Conservation (phyloP, 2,329 filamentous ascomycete genomes). For the Penicillium sp. region DNA sequence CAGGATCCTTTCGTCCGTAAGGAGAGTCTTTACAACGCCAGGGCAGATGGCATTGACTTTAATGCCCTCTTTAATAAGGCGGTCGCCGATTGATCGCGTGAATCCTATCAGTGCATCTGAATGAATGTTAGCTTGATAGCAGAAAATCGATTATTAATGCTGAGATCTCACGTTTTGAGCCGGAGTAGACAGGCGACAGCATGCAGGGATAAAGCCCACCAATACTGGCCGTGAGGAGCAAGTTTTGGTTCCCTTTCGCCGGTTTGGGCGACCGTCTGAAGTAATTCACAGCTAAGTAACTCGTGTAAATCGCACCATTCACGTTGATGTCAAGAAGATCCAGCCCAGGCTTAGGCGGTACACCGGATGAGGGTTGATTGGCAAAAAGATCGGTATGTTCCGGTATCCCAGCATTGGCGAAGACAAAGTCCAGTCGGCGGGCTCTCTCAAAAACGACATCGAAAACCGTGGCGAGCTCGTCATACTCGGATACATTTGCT, state of each 20-base stretch:
- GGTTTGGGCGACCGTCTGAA: slow-evolving; percentile 36
- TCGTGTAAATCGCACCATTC: slow-evolving; percentile 45
- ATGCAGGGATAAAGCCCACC: slow-evolving; percentile 42
- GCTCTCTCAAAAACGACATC: slow-evolving; percentile 41
- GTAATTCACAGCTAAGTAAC: slow-evolving; percentile 47
- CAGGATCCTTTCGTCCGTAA: slow-evolving; percentile 40
- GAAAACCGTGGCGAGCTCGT: slow-evolving; percentile 39
- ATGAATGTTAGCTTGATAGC: not conserved
- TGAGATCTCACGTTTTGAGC: slow-evolving; percentile 37
- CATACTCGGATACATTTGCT: slow-evolving; percentile 44
- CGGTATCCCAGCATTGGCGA: slow-evolving; percentile 55
- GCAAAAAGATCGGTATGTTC: slow-evolving; percentile 47
- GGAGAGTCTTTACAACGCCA: slow-evolving; percentile 39
- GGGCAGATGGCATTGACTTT: slow-evolving; percentile 40
- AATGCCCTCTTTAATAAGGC: slow-evolving; percentile 40
- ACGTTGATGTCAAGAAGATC: slow-evolving; percentile 47
- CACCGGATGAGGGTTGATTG: slow-evolving; percentile 22
- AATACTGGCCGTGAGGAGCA: slow-evolving; percentile 43
- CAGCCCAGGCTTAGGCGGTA: slow-evolving; percentile 34
- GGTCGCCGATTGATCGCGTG: slow-evolving; percentile 39
- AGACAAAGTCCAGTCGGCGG: slow-evolving; percentile 53
- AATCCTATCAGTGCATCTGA: slow-evolving; percentile 42
- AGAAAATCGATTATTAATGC: not conserved
- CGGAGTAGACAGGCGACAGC: slow-evolving; percentile 41
- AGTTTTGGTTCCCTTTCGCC: slow-evolving; percentile 22